These are phyloP conservation scores for Metrosideros polymorpha DNA, from an alignment of 441 rosid genomes.

Conservation along the genomic window DNA sequence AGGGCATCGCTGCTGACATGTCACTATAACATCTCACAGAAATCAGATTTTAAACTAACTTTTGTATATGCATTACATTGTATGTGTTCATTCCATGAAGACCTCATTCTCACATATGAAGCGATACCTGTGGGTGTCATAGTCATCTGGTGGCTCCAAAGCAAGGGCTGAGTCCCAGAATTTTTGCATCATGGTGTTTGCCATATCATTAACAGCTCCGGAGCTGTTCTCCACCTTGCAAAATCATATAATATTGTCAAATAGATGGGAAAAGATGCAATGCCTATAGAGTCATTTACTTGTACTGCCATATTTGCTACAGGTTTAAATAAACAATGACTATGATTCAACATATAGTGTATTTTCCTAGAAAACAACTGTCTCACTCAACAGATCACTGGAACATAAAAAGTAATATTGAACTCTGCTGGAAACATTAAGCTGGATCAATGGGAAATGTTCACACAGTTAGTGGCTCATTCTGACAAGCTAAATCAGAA, in stretches of 20 bases:
- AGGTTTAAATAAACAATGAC: neutral
- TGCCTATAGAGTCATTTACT: neutral
- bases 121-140: conserved; percentile 10
- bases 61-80: neutral
- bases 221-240: conserved; percentile 65
- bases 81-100: neutral
- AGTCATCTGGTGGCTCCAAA: conserved; percentile 68
- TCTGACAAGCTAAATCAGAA: neutral
- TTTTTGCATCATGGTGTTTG: conserved; percentile 94
- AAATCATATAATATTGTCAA: neutral
- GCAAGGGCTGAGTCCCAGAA: conserved; percentile 93
- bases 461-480: neutral
- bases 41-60: neutral
- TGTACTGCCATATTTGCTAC: neutral
- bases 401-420: neutral
- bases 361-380: neutral
- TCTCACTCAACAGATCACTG: neutral
- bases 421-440: neutral
- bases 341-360: neutral
- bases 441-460: neutral
- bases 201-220: conserved; percentile 74
- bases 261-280: neutral
- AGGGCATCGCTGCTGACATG: conserved; percentile 57
- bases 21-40: conserved; percentile 34
- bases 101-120: neutral